Conservation (phyloP, 2,329 filamentous ascomycete genomes). For the Apiospora pterosperma region DNA sequence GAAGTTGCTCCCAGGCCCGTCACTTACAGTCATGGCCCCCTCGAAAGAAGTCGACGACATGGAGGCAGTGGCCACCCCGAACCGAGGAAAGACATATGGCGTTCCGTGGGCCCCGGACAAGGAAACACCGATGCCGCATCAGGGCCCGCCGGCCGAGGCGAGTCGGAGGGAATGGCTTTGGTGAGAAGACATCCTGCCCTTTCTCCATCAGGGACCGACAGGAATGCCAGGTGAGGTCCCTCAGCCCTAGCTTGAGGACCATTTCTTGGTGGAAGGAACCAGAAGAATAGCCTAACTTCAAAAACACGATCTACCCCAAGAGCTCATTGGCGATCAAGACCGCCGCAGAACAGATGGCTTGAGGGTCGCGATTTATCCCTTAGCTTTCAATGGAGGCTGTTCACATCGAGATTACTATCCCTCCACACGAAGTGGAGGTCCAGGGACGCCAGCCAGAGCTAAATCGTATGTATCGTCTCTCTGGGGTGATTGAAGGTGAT, state of each 20-base stretch:
- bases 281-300: background rate
- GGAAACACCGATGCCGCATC: too few species aligned
- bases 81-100: too few species aligned
- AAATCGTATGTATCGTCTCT: background rate
- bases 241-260: background rate
- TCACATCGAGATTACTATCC: background rate
- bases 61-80: too few species aligned
- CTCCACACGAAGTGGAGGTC: background rate
- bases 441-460: background rate
- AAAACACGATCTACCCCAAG: background rate
- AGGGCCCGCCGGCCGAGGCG: too few species aligned
- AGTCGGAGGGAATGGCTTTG: too few species aligned
- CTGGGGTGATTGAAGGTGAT: background rate
- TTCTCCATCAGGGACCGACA: too few species aligned
- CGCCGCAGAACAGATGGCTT: background rate
- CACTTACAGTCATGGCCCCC: too few species aligned
- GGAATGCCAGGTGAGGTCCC: background rate
- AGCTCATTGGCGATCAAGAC: background rate
- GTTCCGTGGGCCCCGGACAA: too few species aligned
- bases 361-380: background rate
- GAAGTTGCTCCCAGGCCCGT: too few species aligned
- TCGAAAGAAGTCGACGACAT: too few species aligned
- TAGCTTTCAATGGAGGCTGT: background rate
- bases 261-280: background rate
- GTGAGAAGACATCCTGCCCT: too few species aligned